These are phyloP conservation scores for Mortierella antarctica DNA, from an alignment of 192 early-diverging fungal species.

Conservation along the genomic window DNA sequence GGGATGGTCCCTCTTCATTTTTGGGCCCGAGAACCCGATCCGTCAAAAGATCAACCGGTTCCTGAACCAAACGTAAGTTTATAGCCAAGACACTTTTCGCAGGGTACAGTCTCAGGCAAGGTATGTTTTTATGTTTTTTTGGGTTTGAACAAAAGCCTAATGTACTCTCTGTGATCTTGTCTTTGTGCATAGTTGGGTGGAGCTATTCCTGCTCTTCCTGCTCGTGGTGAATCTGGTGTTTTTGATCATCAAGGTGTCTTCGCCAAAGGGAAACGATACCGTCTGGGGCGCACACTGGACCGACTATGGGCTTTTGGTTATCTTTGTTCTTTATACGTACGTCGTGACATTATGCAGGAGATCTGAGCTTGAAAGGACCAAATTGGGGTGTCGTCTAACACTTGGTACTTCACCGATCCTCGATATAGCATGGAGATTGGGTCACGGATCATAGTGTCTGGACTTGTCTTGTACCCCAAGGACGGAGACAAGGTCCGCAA, in stretches of 20 bases:
- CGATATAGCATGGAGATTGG: slow-evolving; percentile 47
- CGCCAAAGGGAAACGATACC: slow-evolving; percentile 17
- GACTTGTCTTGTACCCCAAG: slow-evolving; percentile 48
- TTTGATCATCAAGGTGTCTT: slow-evolving; percentile 56
- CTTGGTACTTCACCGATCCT: not conserved
- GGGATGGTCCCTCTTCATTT: slow-evolving; percentile 51
- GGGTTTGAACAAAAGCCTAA: not conserved
- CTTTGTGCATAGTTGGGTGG: slow-evolving; percentile 57
- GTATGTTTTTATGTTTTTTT: not conserved
- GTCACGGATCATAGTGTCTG: slow-evolving; percentile 51
- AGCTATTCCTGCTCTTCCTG: slow-evolving; percentile 58
- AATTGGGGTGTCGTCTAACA: not conserved
- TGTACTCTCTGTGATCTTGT: not conserved
- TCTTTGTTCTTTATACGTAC: slow-evolving; percentile 67
- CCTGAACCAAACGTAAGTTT: slow-evolving; percentile 56
- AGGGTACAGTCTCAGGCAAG: too few relatives aligned
- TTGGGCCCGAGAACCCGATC: slow-evolving; percentile 57
- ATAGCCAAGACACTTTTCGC: not conserved
- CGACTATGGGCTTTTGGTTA: slow-evolving; percentile 58
- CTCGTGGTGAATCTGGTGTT: slow-evolving; percentile 56
- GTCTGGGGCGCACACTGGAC: slow-evolving; percentile 60
- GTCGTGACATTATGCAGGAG: not conserved
- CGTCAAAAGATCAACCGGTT: slow-evolving; percentile 48
- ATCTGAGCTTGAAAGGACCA: not conserved
- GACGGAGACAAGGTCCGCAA: slow-evolving; percentile 46